These are phyloP conservation scores for Syzygium aqueum DNA, from an alignment of 345 rosid genomes.

Conservation along the genomic window DNA sequence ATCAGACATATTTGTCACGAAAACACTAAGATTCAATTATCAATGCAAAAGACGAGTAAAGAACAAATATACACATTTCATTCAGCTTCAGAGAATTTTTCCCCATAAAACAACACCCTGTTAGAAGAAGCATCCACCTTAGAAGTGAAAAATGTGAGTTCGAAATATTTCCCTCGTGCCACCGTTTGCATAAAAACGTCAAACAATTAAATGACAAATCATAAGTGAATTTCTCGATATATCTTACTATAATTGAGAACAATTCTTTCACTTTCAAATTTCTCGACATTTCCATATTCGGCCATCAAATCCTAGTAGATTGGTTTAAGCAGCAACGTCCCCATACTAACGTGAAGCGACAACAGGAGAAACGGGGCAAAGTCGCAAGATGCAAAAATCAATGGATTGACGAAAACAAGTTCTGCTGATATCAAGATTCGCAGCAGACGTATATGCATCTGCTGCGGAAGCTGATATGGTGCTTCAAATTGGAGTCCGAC, in stretches of 20 bases:
- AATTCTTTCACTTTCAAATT: background rate
- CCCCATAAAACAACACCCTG: background rate
- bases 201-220: background rate
- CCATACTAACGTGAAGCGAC: background rate
- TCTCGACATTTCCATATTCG: background rate
- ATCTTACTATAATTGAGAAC: background rate
- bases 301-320: too few species aligned
- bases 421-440: background rate
- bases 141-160: background rate
- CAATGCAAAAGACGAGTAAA: background rate
- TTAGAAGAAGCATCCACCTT: background rate
- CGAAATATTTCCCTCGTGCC: background rate
- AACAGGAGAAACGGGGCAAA: background rate
- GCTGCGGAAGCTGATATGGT: background rate
- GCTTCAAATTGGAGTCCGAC: background rate
- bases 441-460: background rate
- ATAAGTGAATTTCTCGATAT: background rate
- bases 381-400: background rate
- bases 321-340: background rate
- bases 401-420: background rate
- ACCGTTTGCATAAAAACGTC: background rate
- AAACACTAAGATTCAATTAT: background rate
- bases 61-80: background rate
- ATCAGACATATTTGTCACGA: background rate
- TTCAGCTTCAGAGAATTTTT: background rate